These are phyloP conservation scores for Colletotrichum higginsianum DNA, from an alignment of 2,329 filamentous ascomycete species.

Conservation along the genomic window DNA sequence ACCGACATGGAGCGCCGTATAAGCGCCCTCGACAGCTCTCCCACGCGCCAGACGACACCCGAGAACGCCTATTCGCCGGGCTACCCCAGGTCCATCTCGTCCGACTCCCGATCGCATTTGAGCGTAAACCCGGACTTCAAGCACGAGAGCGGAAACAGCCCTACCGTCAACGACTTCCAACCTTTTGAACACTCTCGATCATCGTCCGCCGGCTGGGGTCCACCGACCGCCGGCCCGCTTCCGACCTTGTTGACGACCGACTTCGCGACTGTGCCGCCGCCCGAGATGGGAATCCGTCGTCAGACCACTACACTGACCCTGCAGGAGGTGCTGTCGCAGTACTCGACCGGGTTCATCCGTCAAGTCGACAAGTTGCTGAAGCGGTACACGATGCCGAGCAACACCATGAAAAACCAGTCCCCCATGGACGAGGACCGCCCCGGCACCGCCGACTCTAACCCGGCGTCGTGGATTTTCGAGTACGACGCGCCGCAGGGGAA, in stretches of 20 bases:
- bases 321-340: conserved; percentile 51
- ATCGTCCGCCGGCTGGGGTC: conserved; percentile 31
- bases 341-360: conserved; percentile 52
- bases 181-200: conserved; percentile 21
- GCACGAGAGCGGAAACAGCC: conserved; percentile 28
- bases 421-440: conserved; percentile 46
- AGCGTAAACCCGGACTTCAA: conserved; percentile 36
- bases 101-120: conserved; percentile 18
- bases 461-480: conserved; percentile 50
- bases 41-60: conserved; percentile 48
- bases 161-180: conserved; percentile 23
- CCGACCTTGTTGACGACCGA: conserved; percentile 30
- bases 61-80: conserved; percentile 26
- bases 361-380: conserved; percentile 58
- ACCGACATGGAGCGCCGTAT: conserved; percentile 68
- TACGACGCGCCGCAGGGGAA: conserved; percentile 45
- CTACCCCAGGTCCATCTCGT: conserved; percentile 31
- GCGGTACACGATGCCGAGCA: conserved; percentile 53
- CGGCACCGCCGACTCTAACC: conserved; percentile 35
- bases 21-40: conserved; percentile 58
- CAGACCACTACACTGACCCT: conserved; percentile 56
- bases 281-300: conserved; percentile 49
- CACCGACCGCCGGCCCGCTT: conserved; percentile 13
- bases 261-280: conserved; percentile 16
- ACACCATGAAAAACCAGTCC: conserved; percentile 45